Evolutionary conservation across 257 asterid species (phyloP).

Genomic region (Misopates orontium): DNA sequence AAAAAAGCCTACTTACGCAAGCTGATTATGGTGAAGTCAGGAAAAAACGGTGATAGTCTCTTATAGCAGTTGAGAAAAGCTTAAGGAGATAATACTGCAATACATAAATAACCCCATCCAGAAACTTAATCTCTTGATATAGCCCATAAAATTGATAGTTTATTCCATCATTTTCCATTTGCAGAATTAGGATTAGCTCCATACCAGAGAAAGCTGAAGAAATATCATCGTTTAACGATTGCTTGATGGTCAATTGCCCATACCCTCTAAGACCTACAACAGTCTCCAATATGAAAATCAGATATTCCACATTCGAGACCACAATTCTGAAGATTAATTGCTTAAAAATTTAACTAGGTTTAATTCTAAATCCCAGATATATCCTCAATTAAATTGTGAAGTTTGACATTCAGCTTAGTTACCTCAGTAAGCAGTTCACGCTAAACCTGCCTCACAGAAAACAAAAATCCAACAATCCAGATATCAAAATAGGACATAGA

Average conservation of each 20-base stretch:
- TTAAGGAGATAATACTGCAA: background rate
- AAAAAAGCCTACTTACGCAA: too few species aligned
- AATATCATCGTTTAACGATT: background rate
- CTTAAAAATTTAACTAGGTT: too few species aligned
- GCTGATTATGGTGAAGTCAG: too few species aligned
- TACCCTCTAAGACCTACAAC: too few species aligned
- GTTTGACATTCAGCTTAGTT: conserved; percentile 35
- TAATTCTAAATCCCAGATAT: too few species aligned
- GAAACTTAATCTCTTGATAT: background rate
- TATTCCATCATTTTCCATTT: background rate
- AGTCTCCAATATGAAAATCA: too few species aligned
- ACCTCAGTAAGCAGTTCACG: conserved; percentile 41
- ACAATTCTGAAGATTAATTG: too few species aligned
- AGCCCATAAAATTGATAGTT: background rate
- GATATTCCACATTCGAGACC: too few species aligned
- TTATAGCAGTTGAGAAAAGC: conserved; percentile 1
- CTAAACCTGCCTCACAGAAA: too few species aligned
- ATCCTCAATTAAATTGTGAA: conserved; percentile 1
- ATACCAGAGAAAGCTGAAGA: conserved; percentile 6
- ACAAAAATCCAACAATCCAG: too few species aligned
- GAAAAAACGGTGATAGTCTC: too few species aligned
- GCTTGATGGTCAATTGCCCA: background rate
- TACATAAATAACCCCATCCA: background rate
- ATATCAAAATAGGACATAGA: too few species aligned
- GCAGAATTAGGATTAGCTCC: conserved; percentile 7